A percentile compares a stretch with the other conserved stretches of the same genome.
Conservation (phyloP, 176 grass and related monocot genomes). For the Saccharum officinarum region DNA sequence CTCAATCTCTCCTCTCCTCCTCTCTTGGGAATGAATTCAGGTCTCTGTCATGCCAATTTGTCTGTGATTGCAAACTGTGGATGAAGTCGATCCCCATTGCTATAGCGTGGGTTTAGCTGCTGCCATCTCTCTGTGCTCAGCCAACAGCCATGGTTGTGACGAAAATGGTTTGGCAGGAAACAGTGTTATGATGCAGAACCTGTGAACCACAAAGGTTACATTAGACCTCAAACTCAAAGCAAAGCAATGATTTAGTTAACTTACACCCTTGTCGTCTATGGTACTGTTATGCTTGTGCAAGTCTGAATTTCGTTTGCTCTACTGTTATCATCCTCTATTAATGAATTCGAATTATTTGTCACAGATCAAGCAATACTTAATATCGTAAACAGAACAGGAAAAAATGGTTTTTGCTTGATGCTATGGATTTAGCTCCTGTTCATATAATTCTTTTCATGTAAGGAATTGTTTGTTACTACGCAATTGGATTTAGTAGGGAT, state of each 20-base stretch:
- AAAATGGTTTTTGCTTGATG: not conserved
- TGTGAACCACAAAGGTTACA: not conserved
- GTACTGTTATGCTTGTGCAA: not conserved
- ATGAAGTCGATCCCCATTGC: not conserved
- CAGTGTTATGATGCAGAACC: not conserved
- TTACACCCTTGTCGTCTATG: not conserved
- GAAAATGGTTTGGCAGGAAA: not conserved
- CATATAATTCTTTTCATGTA: not conserved
- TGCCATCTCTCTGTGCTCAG: not conserved
- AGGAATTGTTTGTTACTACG: not conserved
- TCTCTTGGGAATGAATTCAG: not conserved
- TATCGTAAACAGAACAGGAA: not conserved
- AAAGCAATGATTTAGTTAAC: not conserved
- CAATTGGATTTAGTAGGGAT: not conserved
- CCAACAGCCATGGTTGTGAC: not conserved
- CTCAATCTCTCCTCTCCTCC: not conserved
- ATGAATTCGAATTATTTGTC: not conserved
- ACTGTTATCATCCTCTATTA: not conserved
- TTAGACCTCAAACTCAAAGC: not conserved
- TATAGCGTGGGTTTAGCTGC: not conserved
- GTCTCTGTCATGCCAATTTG: not conserved
- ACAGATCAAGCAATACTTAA: not conserved
- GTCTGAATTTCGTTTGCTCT: not conserved
- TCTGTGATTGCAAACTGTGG: not conserved
- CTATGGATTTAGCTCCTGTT: not conserved